Base-by-base conservation (phyloP, 2,329 filamentous ascomycete species). In the Aschersonia sp. region DNA sequence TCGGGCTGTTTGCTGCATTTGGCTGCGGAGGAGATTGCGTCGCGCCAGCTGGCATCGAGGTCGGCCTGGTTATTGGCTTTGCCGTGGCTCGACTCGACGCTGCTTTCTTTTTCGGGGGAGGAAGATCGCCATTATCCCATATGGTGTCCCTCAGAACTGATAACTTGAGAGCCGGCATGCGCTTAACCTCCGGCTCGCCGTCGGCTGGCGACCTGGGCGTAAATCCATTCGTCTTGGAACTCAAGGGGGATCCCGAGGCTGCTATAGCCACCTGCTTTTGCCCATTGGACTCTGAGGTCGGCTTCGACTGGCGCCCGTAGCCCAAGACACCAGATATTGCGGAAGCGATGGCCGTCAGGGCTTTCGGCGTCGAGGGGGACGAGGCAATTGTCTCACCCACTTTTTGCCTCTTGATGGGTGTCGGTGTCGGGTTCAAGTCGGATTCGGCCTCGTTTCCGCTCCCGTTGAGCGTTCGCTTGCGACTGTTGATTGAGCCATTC, bases 131-230 rank as follows among this genome's bases (percentile, higher is more conserved):
- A 4, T 55, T 61, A 47, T 67, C 65, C 64, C 64, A 67, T 57
- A 58, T 63, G 9, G 65, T 66, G 5, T 65, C 65, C 49, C 53
- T 61, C 4, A 67, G 55, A 5, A 62, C 64, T 5, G 60, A 58
- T 5, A 65, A 38, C 48, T 67, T 67, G 47, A 67, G 64, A 5
- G 65, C 63, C 4, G 65, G 51, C 12, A 51, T 51, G 10, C 50
- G 45, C 38, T 50, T 49, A 38, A 47, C 31, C 4, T 51, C 48
- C 40, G 52, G 44, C 4, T 44, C 43, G n/a, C 48, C 51, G 7
- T 52, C 49, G 28, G 38, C 47, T 6, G 31, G 43, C 40, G 50
- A 35, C 38, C 48, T 51, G 28, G 38, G 44, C 9, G 40, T 10
- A 5, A 29, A 28, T 2, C 48, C 45, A 38, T 49, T 51, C 30